phyloP scores from a whole-genome alignment of 129 eudicot species.

The Flaveria bidentis region DNA sequence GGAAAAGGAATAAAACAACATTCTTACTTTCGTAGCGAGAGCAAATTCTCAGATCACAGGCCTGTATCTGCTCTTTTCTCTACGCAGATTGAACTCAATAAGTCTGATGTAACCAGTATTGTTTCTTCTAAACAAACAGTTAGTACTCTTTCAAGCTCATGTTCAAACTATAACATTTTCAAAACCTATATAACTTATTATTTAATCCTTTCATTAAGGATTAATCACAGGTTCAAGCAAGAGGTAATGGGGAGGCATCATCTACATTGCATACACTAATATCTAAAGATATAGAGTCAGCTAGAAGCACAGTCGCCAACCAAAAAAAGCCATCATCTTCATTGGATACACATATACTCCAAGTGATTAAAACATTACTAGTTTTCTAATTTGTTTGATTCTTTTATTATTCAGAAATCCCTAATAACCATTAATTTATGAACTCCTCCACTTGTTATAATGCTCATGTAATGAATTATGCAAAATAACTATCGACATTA shows the following conservation, averaged over 20 bases:
- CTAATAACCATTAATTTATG: background rate
- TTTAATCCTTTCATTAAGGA: slow-evolving; percentile 9
- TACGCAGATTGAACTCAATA: slow-evolving; percentile 55
- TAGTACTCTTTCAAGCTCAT: slow-evolving; percentile 32
- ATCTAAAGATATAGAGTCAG: slow-evolving; percentile 18
- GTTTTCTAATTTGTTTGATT: slow-evolving; percentile 21
- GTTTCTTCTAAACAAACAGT: slow-evolving; percentile 42
- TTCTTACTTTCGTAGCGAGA: slow-evolving; percentile 77
- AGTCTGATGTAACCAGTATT: slow-evolving; percentile 27
- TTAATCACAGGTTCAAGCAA: slow-evolving; percentile 38
- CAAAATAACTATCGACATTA: background rate
- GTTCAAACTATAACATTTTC: slow-evolving; percentile 16
- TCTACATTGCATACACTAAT: slow-evolving; percentile 49
- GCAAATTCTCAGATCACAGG: slow-evolving; percentile 89
- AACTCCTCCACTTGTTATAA: background rate
- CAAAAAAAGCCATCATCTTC: slow-evolving; percentile 16
- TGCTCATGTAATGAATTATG: background rate
- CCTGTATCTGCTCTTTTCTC: slow-evolving; percentile 89
- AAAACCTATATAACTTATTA: background rate
- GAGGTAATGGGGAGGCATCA: slow-evolving; percentile 33
- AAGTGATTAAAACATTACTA: slow-evolving; percentile 3
- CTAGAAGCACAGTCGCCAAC: slow-evolving; percentile 39
- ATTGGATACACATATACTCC: slow-evolving; percentile 12
- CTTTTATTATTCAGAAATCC: slow-evolving; percentile 12
- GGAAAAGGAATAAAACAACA: slow-evolving; percentile 91